phyloP scores from a whole-genome alignment of 2,329 filamentous ascomycete species.

The Albifimbria verrucaria region DNA sequence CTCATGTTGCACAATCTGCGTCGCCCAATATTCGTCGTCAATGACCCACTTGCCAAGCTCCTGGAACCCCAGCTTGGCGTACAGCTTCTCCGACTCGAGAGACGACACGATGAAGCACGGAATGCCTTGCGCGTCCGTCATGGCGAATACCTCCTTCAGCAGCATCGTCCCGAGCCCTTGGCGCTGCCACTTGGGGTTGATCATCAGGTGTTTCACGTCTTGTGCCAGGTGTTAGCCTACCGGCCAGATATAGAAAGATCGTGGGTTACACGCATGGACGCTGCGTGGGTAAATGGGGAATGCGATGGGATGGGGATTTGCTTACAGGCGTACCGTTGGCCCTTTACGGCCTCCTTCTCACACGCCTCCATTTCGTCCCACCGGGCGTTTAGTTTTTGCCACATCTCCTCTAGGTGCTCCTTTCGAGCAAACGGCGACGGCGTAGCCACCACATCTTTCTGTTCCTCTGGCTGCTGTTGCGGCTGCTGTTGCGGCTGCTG shows the following conservation, averaged over 20 bases:
- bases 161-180: conserved; percentile 13
- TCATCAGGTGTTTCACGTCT: conserved; percentile 19
- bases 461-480: no score
- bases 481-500: no score
- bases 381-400: conserved; percentile 14
- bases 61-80: conserved; percentile 13
- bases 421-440: conserved; percentile 12
- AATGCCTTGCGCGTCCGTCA: conserved; percentile 8
- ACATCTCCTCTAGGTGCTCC: conserved; percentile 14
- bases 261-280: no score
- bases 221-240: no score
- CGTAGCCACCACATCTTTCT: no score
- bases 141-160: conserved; percentile 6
- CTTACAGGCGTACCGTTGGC: conserved; percentile 15
- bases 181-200: conserved; percentile 16
- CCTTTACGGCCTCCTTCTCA: conserved; percentile 11
- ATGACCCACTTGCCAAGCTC: conserved; percentile 13
- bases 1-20: conserved; percentile 8
- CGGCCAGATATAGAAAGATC: no score
- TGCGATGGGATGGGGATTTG: no score
- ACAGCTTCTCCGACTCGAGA: conserved; percentile 14
- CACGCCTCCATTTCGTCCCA: conserved; percentile 15
- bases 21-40: conserved; percentile 14
- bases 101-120: conserved; percentile 15
- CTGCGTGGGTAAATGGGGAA: no score